These are phyloP conservation scores for Luvunga scandens DNA, from an alignment of 345 rosid species.

Conservation along the genomic window DNA sequence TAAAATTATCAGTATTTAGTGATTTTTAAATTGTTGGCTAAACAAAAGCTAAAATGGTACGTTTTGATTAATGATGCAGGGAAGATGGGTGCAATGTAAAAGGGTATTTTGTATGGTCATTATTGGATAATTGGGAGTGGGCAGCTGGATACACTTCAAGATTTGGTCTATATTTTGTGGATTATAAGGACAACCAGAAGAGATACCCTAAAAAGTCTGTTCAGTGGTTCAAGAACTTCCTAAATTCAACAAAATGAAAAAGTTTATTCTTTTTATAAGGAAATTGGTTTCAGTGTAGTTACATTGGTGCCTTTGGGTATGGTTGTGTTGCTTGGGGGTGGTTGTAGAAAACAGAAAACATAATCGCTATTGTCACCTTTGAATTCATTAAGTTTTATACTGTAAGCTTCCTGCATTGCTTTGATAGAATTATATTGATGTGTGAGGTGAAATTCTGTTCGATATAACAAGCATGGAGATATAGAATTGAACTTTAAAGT, in stretches of 20 bases:
- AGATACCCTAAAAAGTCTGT: constrained; percentile 90
- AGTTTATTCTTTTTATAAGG: not conserved
- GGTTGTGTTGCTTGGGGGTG: too few relatives aligned
- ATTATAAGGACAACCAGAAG: constrained; percentile 74
- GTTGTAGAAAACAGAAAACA: too few relatives aligned
- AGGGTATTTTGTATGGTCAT: constrained; percentile 91
- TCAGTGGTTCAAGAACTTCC: constrained; percentile 88
- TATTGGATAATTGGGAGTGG: constrained; percentile 98
- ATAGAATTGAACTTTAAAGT: not conserved
- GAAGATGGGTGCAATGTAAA: constrained; percentile 96
- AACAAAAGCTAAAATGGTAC: not conserved
- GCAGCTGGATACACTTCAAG: constrained; percentile 82
- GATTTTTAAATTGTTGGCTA: not conserved
- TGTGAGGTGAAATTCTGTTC: not conserved
- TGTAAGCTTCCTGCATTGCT: not conserved
- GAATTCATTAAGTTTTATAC: not conserved
- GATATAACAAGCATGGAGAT: not conserved
- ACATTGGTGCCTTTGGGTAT: not conserved
- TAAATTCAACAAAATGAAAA: constrained; percentile 30
- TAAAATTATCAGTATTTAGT: not conserved
- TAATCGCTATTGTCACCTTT: not conserved
- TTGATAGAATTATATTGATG: not conserved
- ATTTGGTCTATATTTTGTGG: constrained; percentile 89
- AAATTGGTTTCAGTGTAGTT: not conserved
- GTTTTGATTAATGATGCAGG: constrained; percentile 35